phyloP scores from a whole-genome alignment of 2,329 filamentous ascomycete genomes.

The Pyricularia grisea region DNA sequence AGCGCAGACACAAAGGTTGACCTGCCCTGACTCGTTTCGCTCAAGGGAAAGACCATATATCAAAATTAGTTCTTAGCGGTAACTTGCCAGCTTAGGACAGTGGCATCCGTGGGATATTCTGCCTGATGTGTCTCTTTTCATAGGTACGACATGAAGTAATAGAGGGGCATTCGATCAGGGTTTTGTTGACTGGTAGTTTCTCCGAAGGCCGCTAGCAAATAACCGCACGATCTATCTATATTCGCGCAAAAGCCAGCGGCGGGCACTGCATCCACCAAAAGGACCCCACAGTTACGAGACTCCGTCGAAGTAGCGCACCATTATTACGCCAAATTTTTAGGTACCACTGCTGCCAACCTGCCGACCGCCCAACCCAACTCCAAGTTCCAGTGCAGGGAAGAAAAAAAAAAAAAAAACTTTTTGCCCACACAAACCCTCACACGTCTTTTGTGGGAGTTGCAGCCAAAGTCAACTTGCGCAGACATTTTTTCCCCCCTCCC shows the following conservation, averaged over 20 bases:
- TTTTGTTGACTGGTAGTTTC: conserved; percentile 1
- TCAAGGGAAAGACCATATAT: not conserved
- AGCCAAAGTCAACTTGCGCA: conserved; percentile 1
- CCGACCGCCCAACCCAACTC: not conserved
- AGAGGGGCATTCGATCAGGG: not conserved
- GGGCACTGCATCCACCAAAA: conserved; percentile 1
- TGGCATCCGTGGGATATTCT: not conserved
- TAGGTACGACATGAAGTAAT: not conserved
- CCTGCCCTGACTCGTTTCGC: not conserved
- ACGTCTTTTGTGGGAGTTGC: conserved; percentile 7
- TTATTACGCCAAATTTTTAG: conserved; percentile 7
- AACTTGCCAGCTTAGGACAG: not conserved
- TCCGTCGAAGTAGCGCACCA: not conserved
- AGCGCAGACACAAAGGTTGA: not conserved
- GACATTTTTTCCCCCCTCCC: not conserved
- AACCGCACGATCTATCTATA: conserved; percentile 19
- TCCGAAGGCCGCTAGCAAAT: conserved; percentile 1
- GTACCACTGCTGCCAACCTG: not conserved
- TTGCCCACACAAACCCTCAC: conserved; percentile 14
- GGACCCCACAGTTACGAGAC: conserved; percentile 1
- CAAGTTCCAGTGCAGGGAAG: not conserved
- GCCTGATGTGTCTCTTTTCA: not conserved
- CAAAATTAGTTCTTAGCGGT: not conserved
- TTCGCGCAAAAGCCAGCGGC: conserved; percentile 21
- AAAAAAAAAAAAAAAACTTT: conserved; percentile 16